Evolutionary conservation across 1,284 basidiomycete genomes (phyloP).

Genomic region (Pterula multifida): DNA sequence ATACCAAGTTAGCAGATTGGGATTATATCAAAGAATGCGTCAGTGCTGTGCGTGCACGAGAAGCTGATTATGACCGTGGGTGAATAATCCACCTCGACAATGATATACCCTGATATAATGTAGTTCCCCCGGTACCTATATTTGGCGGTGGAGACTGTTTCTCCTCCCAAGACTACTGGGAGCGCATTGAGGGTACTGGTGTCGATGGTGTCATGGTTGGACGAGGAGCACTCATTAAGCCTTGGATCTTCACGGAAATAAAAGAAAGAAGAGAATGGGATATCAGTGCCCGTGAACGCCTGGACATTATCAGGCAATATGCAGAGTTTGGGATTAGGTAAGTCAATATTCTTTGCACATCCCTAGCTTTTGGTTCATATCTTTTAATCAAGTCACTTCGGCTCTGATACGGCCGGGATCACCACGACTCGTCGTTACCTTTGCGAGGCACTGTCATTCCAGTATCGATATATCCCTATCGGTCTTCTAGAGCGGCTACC

Average conservation of each 20-base stretch:
- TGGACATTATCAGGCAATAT: slow-evolving; percentile 69
- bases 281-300: slow-evolving; percentile 81
- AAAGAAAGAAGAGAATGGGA: slow-evolving; percentile 92
- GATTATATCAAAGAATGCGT: slow-evolving; percentile 84
- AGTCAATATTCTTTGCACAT: slow-evolving; percentile 23
- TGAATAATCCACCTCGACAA: slow-evolving; percentile 9
- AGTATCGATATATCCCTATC: slow-evolving; percentile 89
- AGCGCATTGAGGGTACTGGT: slow-evolving; percentile 61
- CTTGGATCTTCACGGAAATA: slow-evolving; percentile 95
- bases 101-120: slow-evolving; percentile 7
- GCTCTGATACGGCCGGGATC: slow-evolving; percentile 85
- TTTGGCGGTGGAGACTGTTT: slow-evolving; percentile 96
- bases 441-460: slow-evolving; percentile 91
- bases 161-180: slow-evolving; percentile 77
- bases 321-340: slow-evolving; percentile 1
- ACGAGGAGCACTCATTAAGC: slow-evolving; percentile 90
- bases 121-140: slow-evolving; percentile 80
- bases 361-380: slow-evolving; percentile 27
- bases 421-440: slow-evolving; percentile 92
- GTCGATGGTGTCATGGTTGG: slow-evolving; percentile 96
- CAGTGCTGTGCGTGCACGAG: slow-evolving; percentile 66
- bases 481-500: slow-evolving; percentile 86
- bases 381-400: slow-evolving; percentile 52
- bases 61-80: slow-evolving; percentile 66
- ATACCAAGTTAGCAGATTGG: slow-evolving; percentile 84